Base-by-base conservation (phyloP, 2,329 filamentous ascomycete genomes). In the Hypomyces perniciosus region DNA sequence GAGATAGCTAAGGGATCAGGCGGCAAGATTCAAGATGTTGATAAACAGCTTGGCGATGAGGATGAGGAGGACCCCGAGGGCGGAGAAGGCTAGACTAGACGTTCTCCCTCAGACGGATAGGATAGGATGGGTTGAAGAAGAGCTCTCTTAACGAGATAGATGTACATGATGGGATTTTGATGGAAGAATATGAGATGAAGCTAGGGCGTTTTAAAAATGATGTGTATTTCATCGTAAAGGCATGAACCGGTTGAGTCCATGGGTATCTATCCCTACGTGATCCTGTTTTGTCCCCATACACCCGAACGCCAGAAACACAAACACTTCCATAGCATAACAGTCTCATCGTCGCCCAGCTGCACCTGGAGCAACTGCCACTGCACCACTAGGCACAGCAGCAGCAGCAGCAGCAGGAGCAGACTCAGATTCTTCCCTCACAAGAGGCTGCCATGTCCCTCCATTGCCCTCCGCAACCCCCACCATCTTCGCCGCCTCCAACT, bases 41-140 rank as follows among this genome's bases (percentile, higher is more conserved):
- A 76, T 56, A 69, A 73, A 61, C 67, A 76, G 60, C 65, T 77
- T 1, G 77, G 74, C 3, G 77, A 80, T 30, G 78, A 79, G 49
- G 76, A 75, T 9, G 79, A 74, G 46, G 74, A 69, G 55, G 73
- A 77, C 48, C 70, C 72, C 8, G 76, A 76, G 56, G 71, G 68
- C 37, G 72, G 72, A 20, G 70, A 74, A 61, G 72, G 72, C 37
- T 74, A 64, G 59, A 49, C 20, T 20, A 20, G 20, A 20, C 20
- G 20, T 20, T 20, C 20, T 20, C 20, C 20, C 20, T 20, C 20
- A 20, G 20, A 20, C 20, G 20, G 20, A 20, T 20, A 20, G 20
- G 20, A 20, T 20, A 20, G 20, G 20, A 20, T 20, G 3, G 20
- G 20, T 20, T 20, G 20, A 43, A 31, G n/a, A 44, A 33, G 2